Base-by-base conservation (phyloP, 2,329 filamentous ascomycete genomes). In the Microascus cirrosus region DNA sequence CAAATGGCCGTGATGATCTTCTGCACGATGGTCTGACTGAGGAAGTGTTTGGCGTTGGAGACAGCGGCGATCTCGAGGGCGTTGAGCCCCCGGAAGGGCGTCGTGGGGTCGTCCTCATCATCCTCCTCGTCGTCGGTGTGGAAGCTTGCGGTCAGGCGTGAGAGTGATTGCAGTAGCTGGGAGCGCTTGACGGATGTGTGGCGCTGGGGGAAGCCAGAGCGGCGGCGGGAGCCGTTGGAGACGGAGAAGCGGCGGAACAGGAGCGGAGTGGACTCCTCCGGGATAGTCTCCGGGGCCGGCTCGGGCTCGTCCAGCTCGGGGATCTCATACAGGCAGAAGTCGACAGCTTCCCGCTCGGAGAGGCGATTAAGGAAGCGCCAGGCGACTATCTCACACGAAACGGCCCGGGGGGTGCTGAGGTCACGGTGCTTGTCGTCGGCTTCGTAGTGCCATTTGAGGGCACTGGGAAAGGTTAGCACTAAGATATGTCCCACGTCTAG, bases 51-150 rank as follows among this genome's bases (percentile, higher is more conserved):
- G 34, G 89, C 89, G 59, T 89, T 81, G 13, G 86, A 86, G 22
- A 95, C 84, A 53, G 87, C 85, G 28, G 90, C 90, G 65, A 95
- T 92, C 68, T 95, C 90, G 18, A 97, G 77, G 1, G 90, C 90
- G 68, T 94, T 96, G 54, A 96, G 77, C 20, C 86, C 85, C 39
- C 84, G 83, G 68, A 95, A 95, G 1, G 85, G 81, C 0, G 82
- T 79, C 0, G 86, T 87, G 32, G 87, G 83, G 55, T 88, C 82
- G 8, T 81, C 77, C 3, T 80, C 76, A 3, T 76, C 74, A 1
- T 69, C 66, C 6, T 68, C 61, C 22, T 72, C 70, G 54, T 73
- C 72, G 50, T 69, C 68, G 25, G 64, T 63, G 20, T 67, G 68
- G 63, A 73, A 72, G 66, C 71, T 76, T 70, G 75, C 75, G 32